A percentile compares a stretch with the other conserved stretches of the same genome.
Conservation (phyloP, 2,329 filamentous ascomycete species). For the Xenoacremonium recifei region DNA sequence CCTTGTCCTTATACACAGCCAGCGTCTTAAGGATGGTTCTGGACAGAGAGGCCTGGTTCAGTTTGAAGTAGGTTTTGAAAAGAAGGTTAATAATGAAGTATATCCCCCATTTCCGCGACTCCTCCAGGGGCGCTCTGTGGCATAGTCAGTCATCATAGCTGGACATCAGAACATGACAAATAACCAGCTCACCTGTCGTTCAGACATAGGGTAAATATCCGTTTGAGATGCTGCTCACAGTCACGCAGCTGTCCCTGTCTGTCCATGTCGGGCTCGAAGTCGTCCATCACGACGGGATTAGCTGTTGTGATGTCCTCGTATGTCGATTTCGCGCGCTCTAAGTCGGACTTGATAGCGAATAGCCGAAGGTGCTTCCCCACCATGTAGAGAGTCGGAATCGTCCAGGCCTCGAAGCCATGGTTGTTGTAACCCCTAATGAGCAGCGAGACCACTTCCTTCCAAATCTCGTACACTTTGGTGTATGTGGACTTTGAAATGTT, state of each 20-base stretch:
- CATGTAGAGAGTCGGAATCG: constrained; percentile 84
- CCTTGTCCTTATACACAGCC: constrained; percentile 64
- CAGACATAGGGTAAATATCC: constrained; percentile 87
- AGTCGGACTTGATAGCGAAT: constrained; percentile 90
- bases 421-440: constrained; percentile 81
- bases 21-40: constrained; percentile 88
- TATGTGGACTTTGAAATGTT: constrained; percentile 70
- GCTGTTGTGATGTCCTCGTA: constrained; percentile 35
- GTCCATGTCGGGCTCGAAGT: constrained; percentile 72
- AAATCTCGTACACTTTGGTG: constrained; percentile 80
- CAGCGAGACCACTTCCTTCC: constrained; percentile 79
- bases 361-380: constrained; percentile 81
- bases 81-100: constrained; percentile 93
- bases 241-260: constrained; percentile 88
- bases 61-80: constrained; percentile 98
- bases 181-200: constrained; percentile 70
- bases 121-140: constrained; percentile 71
- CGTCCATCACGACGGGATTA: constrained; percentile 65
- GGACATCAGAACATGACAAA: neutral
- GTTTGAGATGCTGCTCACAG: constrained; percentile 84
- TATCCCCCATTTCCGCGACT: constrained; percentile 96
- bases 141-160: constrained; percentile 3
- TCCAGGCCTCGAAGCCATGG: constrained; percentile 80
- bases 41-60: constrained; percentile 85
- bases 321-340: constrained; percentile 50